These are phyloP conservation scores for Hymenoscyphus infarciens DNA, from an alignment of 2,329 filamentous ascomycete genomes.

Conservation along the genomic window DNA sequence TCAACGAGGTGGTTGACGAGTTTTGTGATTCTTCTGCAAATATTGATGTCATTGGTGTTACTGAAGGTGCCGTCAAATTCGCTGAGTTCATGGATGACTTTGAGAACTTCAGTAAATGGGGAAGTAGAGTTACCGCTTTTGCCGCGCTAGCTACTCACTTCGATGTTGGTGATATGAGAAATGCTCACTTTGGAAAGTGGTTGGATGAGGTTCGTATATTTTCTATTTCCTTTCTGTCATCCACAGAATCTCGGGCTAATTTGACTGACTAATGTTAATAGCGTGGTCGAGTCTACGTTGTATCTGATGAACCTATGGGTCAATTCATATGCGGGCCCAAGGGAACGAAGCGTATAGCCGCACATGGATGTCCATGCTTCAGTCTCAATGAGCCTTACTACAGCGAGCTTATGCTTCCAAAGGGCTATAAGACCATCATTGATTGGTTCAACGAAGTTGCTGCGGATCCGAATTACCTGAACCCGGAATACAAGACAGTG, in stretches of 20 bases:
- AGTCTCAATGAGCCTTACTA: constrained; percentile 60
- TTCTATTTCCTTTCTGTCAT: background rate
- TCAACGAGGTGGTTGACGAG: constrained; percentile 57
- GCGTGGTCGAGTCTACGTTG: constrained; percentile 58
- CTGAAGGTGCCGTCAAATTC: constrained; percentile 59
- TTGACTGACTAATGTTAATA: background rate
- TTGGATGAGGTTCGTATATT: constrained; percentile 46
- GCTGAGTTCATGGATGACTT: constrained; percentile 56
- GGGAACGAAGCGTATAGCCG: constrained; percentile 35
- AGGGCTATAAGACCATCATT: constrained; percentile 51
- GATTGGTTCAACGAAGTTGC: constrained; percentile 59
- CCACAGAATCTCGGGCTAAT: background rate
- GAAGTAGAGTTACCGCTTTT: constrained; percentile 45
- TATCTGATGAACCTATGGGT: constrained; percentile 49
- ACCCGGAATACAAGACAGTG: constrained; percentile 31
- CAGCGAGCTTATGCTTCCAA: constrained; percentile 60
- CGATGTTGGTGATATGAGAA: constrained; percentile 39
- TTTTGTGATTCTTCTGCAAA: constrained; percentile 47
- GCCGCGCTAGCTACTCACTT: constrained; percentile 49
- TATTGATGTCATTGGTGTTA: constrained; percentile 69
- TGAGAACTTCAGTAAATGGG: constrained; percentile 48
- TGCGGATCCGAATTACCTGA: constrained; percentile 39
- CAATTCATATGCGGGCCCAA: constrained; percentile 50
- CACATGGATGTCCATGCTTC: constrained; percentile 63
- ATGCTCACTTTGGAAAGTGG: constrained; percentile 46